Conservation (phyloP, 1,139 yeast genomes). For the Groenewaldozyma sp. region DNA sequence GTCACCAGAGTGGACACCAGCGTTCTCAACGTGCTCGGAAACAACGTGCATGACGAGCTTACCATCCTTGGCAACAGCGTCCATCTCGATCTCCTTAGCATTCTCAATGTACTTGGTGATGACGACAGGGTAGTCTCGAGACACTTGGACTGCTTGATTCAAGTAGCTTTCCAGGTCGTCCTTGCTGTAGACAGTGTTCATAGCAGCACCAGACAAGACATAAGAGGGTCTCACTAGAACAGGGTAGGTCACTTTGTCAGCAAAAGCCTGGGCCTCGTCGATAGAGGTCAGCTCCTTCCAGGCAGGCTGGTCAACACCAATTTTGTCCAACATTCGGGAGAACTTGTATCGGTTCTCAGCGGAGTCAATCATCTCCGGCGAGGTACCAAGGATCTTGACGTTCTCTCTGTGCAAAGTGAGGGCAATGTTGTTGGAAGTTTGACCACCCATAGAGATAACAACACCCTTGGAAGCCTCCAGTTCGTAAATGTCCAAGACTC, state of each 20-base stretch:
- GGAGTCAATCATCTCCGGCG: constrained; percentile 97
- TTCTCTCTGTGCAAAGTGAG: constrained; percentile 88
- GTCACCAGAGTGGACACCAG: constrained; percentile 99
- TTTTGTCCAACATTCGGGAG: constrained; percentile 93
- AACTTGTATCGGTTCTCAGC: constrained; percentile 98
- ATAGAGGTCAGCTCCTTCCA: constrained; percentile 97
- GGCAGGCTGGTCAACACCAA: constrained; percentile 98
- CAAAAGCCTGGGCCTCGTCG: constrained; percentile 88
- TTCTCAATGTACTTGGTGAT: constrained; percentile 95
- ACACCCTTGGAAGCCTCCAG: constrained; percentile 89
- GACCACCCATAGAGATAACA: constrained; percentile 98
- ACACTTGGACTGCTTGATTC: constrained; percentile 92
- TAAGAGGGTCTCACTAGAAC: constrained; percentile 97
- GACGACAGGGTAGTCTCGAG: constrained; percentile 96
- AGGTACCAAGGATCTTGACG: constrained; percentile 91
- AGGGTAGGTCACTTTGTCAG: constrained; percentile 86
- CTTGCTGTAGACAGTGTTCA: constrained; percentile 90
- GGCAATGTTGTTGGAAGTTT: constrained; percentile 95
- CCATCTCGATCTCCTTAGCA: constrained; percentile 98
- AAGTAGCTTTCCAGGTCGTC: constrained; percentile 84
- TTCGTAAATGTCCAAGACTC: constrained; percentile 93
- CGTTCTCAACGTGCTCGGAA: constrained; percentile 97
- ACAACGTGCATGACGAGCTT: constrained; percentile 94
- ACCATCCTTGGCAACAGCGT: constrained; percentile 96
- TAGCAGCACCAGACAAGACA: constrained; percentile 97